These are phyloP conservation scores for Annulohypoxylon maeteangense DNA, from an alignment of 495 filamentous ascomycete species.

Conservation along the genomic window DNA sequence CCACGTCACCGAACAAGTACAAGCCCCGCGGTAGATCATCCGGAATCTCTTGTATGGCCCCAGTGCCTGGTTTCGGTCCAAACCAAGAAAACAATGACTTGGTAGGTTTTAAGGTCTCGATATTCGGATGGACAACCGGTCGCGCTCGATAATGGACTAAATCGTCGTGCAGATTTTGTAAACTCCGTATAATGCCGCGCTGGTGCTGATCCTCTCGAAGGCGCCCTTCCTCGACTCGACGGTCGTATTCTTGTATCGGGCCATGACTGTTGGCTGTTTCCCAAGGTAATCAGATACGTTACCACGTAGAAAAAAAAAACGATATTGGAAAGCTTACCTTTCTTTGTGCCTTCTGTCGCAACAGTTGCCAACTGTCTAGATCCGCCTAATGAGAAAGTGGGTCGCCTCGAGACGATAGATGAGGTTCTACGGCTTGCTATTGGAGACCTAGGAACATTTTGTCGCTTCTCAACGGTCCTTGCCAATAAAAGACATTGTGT, in stretches of 20 bases:
- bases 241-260: constrained; percentile 88
- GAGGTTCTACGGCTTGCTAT: constrained; percentile 21
- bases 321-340: constrained; percentile 37
- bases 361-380: constrained; percentile 48
- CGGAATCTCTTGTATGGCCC: constrained; percentile 65
- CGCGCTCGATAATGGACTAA: constrained; percentile 78
- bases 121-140: constrained; percentile 76
- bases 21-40: constrained; percentile 83
- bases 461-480: constrained; percentile 27
- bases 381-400: constrained; percentile 35
- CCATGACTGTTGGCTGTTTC: constrained; percentile 58
- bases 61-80: constrained; percentile 53
- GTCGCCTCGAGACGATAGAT: constrained; percentile 18
- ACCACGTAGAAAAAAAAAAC: neutral
- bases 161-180: constrained; percentile 90
- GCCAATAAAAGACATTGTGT: constrained; percentile 30
- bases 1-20: constrained; percentile 97
- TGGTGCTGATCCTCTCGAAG: constrained; percentile 91
- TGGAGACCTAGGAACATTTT: constrained; percentile 12
- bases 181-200: constrained; percentile 84
- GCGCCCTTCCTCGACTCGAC: constrained; percentile 73
- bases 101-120: constrained; percentile 74
- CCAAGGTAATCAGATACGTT: constrained; percentile 15
- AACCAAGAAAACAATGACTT: constrained; percentile 80
- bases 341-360: constrained; percentile 44